phyloP scores from a whole-genome alignment of 2,329 filamentous ascomycete genomes.

The Orbilia oligospora region DNA sequence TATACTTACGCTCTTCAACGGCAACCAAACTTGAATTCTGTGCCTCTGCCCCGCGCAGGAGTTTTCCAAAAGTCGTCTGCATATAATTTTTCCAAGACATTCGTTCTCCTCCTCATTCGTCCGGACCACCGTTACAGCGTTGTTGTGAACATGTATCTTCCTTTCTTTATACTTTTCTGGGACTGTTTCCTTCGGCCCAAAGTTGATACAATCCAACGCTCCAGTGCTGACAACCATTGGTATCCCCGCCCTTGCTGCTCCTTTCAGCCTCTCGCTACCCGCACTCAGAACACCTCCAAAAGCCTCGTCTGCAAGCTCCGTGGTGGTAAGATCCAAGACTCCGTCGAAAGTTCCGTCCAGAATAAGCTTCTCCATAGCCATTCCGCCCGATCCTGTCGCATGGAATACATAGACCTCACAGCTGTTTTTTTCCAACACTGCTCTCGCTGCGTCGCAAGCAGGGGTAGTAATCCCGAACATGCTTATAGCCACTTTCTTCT shows the following conservation, averaged over 20 bases:
- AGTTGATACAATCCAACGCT: conserved; percentile 72
- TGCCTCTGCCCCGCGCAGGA: conserved; percentile 66
- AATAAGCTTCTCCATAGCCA: conserved; percentile 78
- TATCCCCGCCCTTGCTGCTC: conserved; percentile 73
- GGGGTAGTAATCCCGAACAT: conserved; percentile 84
- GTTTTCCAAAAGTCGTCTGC: conserved; percentile 69
- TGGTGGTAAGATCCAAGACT: conserved; percentile 79
- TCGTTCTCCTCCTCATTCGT: conserved; percentile 74
- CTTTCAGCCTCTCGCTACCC: conserved; percentile 72
- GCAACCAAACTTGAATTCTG: conserved; percentile 73
- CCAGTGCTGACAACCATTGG: conserved; percentile 72
- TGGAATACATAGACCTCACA: conserved; percentile 75
- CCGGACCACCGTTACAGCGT: conserved; percentile 77
- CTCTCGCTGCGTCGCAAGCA: conserved; percentile 73
- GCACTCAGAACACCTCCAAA: conserved; percentile 76
- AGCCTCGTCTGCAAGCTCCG: conserved; percentile 76
- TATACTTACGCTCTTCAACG: conserved; percentile 75
- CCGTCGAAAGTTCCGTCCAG: conserved; percentile 74
- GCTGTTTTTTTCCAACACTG: conserved; percentile 69
- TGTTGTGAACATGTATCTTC: conserved; percentile 76
- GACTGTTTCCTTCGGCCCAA: conserved; percentile 72
- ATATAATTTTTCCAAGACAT: conserved; percentile 73
- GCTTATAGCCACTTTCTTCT: conserved; percentile 75
- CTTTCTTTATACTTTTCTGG: conserved; percentile 72
- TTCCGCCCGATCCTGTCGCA: conserved; percentile 78